Percentiles rank a stretch among this genome's conserved stretches.
Evolutionary conservation across 306 rosid species (phyloP).

Genomic region (Bauhinia variegata): DNA sequence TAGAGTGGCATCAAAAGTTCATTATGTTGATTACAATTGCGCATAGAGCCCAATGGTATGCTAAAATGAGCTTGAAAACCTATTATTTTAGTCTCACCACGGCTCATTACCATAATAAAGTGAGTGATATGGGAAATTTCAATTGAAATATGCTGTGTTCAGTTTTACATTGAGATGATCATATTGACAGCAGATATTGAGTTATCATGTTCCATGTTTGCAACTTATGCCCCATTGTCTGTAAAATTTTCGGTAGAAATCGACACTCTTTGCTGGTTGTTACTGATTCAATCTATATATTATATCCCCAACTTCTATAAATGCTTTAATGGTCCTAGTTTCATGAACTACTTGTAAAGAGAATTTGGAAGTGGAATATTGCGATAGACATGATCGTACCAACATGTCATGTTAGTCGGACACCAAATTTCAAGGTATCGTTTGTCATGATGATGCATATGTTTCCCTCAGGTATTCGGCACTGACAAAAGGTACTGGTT

Average conservation of each 20-base stretch:
- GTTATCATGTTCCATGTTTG: neutral
- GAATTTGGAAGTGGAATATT: too few relatives aligned
- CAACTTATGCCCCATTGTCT: neutral
- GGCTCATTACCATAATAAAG: neutral
- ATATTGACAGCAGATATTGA: neutral
- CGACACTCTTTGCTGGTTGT: neutral
- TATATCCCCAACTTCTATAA: too few relatives aligned
- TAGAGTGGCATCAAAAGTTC: neutral
- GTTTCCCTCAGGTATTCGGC: constrained; percentile 63
- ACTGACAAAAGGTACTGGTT: constrained; percentile 66
- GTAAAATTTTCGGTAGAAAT: neutral
- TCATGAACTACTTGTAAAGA: too few relatives aligned
- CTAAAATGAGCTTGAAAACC: constrained; percentile 7
- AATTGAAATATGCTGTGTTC: neutral
- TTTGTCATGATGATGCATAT: neutral
- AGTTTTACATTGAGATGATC: too few relatives aligned
- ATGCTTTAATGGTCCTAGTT: too few relatives aligned
- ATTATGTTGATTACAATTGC: neutral
- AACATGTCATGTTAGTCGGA: neutral
- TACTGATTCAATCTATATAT: too few relatives aligned
- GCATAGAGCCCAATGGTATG: neutral
- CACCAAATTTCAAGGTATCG: neutral
- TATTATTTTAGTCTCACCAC: neutral
- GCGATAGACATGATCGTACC: too few relatives aligned
- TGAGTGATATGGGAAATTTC: constrained; percentile 2